These are phyloP conservation scores for Pisolithus sp. DNA, from an alignment of 768 basidiomycete species.

Conservation along the genomic window DNA sequence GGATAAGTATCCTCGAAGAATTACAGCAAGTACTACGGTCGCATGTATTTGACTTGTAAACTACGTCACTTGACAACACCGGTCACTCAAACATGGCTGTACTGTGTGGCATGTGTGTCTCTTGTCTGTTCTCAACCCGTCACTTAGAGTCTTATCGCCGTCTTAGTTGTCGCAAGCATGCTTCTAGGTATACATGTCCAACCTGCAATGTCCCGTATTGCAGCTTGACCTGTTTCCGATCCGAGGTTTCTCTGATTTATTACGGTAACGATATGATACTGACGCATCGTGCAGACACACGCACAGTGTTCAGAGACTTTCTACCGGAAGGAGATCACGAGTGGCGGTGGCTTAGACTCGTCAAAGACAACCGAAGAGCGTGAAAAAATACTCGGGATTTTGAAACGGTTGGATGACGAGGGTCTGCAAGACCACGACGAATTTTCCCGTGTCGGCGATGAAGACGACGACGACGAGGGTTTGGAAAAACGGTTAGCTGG, in stretches of 20 bases:
- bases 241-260: slow-evolving; percentile 41
- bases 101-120: slow-evolving; percentile 42
- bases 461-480: slow-evolving; percentile 36
- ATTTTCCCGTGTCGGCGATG: slow-evolving; percentile 27
- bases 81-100: slow-evolving; percentile 7
- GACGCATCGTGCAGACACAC: slow-evolving; percentile 39
- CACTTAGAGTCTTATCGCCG: not conserved
- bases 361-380: slow-evolving; percentile 54
- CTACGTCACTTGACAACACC: no score
- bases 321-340: slow-evolving; percentile 68
- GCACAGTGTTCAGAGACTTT: slow-evolving; percentile 75
- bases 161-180: slow-evolving; percentile 64
- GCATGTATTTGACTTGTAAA: no score
- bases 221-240: slow-evolving; percentile 72
- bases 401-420: slow-evolving; percentile 70
- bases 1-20: no score
- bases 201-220: slow-evolving; percentile 79
- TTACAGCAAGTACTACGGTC: no score
- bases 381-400: slow-evolving; percentile 58
- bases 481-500: slow-evolving; percentile 45
- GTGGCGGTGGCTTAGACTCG: slow-evolving; percentile 50
- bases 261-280: not conserved
- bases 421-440: slow-evolving; percentile 33
- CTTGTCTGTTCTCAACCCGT: not conserved
- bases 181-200: slow-evolving; percentile 78